Percentiles rank a stretch among this genome's conserved stretches.
These are phyloP conservation scores for Musa beccarii DNA, from an alignment of 176 grass and related monocot genomes.

Conservation along the genomic window DNA sequence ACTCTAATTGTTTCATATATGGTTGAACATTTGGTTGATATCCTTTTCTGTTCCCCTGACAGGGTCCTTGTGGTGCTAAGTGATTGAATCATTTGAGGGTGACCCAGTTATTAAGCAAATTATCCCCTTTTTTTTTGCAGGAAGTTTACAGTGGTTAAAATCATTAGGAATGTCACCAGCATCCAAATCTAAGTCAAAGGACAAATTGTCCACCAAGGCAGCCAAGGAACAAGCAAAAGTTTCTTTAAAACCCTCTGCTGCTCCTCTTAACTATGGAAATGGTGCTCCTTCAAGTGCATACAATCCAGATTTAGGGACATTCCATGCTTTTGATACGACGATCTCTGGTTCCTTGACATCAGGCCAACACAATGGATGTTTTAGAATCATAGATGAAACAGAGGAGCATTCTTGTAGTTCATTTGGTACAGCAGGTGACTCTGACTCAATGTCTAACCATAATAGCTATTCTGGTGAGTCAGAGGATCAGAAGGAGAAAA, in stretches of 20 bases:
- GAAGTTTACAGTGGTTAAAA: background rate
- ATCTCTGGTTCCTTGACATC: constrained; percentile 32
- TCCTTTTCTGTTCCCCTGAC: background rate
- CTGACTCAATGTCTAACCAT: constrained; percentile 80
- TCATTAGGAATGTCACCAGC: constrained; percentile 61
- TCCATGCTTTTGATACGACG: constrained; percentile 61
- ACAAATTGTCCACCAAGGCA: constrained; percentile 49
- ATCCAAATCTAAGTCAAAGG: constrained; percentile 82
- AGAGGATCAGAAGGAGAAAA: constrained; percentile 73
- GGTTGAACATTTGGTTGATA: background rate
- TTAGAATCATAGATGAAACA: constrained; percentile 71
- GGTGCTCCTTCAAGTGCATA: constrained; percentile 48
- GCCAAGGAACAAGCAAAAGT: constrained; percentile 67
- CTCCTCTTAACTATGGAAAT: constrained; percentile 31
- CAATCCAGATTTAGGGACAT: constrained; percentile 79
- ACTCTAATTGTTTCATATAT: no score
- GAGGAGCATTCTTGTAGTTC: constrained; percentile 88
- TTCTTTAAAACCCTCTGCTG: constrained; percentile 30
- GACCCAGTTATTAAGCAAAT: background rate
- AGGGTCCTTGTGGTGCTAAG: background rate
- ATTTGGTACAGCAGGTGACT: constrained; percentile 58
- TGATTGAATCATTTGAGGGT: background rate
- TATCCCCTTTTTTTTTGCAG: constrained; percentile 12
- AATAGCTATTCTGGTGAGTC: constrained; percentile 84
- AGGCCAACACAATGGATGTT: constrained; percentile 39